Percentiles rank a stretch among this genome's conserved stretches.
Conservation (phyloP, 257 asterid genomes). For the Jacaranda mimosifolia region DNA sequence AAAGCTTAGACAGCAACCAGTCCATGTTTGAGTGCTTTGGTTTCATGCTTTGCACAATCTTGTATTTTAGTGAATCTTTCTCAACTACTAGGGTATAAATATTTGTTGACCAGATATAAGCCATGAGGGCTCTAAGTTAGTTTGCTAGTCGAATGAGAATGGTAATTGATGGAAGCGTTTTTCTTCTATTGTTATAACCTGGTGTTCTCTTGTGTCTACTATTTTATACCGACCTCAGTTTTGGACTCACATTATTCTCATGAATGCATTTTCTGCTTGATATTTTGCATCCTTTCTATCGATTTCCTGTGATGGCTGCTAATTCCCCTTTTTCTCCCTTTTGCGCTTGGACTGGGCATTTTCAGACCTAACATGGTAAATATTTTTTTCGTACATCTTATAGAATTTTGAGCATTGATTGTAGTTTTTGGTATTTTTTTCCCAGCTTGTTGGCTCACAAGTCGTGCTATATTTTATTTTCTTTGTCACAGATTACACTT, state of each 20-base stretch:
- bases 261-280: conserved; percentile 17
- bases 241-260: conserved; percentile 19
- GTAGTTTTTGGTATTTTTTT: conserved; percentile 11
- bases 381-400: conserved; percentile 7
- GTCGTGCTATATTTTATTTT: conserved; percentile 23
- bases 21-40: conserved; percentile 1
- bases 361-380: conserved; percentile 93
- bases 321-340: conserved; percentile 29
- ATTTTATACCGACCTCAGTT: background rate
- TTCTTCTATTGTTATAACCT: background rate
- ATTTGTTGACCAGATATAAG: background rate
- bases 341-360: conserved; percentile 52
- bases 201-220: conserved; percentile 18
- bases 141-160: conserved; percentile 7
- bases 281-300: background rate
- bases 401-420: conserved; percentile 25
- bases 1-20: background rate
- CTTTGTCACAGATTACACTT: conserved; percentile 78
- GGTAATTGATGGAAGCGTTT: background rate
- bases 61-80: background rate
- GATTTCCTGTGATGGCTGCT: conserved; percentile 32
- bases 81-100: background rate
- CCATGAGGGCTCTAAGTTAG: background rate
- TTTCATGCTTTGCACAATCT: background rate
- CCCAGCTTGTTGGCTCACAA: conserved; percentile 17